A percentile compares a stretch with the other conserved stretches of the same genome.
Evolutionary conservation across 2,329 filamentous ascomycete genomes (phyloP).

Genomic region (Fusarium heterosporum): DNA sequence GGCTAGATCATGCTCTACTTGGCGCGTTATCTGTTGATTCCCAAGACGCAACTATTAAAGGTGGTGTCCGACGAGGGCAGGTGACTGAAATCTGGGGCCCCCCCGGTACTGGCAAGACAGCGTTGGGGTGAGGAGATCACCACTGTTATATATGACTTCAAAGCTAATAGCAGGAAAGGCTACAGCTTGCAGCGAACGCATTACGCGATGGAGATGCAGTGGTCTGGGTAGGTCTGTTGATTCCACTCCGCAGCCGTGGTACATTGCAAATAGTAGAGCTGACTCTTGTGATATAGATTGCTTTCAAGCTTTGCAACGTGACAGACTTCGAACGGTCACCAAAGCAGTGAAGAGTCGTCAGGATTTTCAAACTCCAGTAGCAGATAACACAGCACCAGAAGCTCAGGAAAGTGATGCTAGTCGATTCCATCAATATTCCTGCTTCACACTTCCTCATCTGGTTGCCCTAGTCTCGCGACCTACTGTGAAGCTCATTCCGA

Average conservation of each 20-base stretch:
- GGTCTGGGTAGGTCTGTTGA: slow-evolving; percentile 82
- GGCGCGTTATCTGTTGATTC: slow-evolving; percentile 22
- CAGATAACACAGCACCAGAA: slow-evolving; percentile 21
- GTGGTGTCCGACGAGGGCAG: slow-evolving; percentile 79
- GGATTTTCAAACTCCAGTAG: slow-evolving; percentile 2
- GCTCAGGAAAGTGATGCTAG: slow-evolving; percentile 39
- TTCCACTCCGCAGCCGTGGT: slow-evolving; percentile 15
- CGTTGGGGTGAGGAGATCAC: slow-evolving; percentile 72
- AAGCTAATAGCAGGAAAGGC: slow-evolving; percentile 59
- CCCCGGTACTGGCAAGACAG: slow-evolving; percentile 86
- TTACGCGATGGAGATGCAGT: slow-evolving; percentile 71
- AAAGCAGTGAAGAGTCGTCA: slow-evolving; percentile 31
- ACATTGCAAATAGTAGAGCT: slow-evolving; percentile 11
- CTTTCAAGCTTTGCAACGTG: slow-evolving; percentile 55
- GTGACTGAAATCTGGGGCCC: slow-evolving; percentile 91
- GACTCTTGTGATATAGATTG: slow-evolving; percentile 54
- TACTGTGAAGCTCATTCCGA: slow-evolving; percentile 71
- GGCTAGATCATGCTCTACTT: slow-evolving; percentile 63
- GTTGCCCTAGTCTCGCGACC: slow-evolving; percentile 79
- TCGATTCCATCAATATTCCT: slow-evolving; percentile 62
- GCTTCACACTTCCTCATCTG: slow-evolving; percentile 74
- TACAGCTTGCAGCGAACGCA: slow-evolving; percentile 75
- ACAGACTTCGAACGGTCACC: slow-evolving; percentile 48
- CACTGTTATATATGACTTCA: slow-evolving; percentile 20
- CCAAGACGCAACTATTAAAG: slow-evolving; percentile 41